phyloP scores from a whole-genome alignment of 2,329 filamentous ascomycete genomes.

The Cordyceps farinosa region DNA sequence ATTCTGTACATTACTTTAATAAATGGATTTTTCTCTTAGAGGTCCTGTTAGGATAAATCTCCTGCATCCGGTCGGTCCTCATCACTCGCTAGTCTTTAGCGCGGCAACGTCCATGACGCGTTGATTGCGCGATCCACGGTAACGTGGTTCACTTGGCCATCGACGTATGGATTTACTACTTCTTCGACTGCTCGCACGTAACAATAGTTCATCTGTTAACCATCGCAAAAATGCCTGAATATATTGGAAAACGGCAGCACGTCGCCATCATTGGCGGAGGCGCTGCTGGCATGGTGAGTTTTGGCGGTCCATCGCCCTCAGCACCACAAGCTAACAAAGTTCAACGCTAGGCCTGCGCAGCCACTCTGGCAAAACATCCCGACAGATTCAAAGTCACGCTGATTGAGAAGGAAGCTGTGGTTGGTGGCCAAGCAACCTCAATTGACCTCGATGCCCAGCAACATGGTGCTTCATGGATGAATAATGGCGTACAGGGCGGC shows the following conservation, averaged over 20 bases:
- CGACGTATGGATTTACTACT: no score
- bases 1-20: no score
- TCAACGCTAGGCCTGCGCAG: slow-evolving; percentile 54
- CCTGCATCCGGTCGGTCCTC: background rate
- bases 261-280: slow-evolving; percentile 60
- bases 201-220: no score
- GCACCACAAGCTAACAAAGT: background rate
- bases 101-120: slow-evolving; percentile 2
- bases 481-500: slow-evolving; percentile 62
- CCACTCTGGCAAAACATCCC: slow-evolving; percentile 62
- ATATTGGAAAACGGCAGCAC: slow-evolving; percentile 35
- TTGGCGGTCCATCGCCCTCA: background rate
- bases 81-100: background rate
- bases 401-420: slow-evolving; percentile 55
- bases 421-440: slow-evolving; percentile 59
- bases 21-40: background rate
- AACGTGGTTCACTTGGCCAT: background rate
- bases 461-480: slow-evolving; percentile 58
- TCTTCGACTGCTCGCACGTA: background rate
- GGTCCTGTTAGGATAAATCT: no score
- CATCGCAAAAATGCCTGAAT: background rate
- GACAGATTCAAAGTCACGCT: slow-evolving; percentile 64
- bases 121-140: slow-evolving; percentile 10
- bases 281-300: slow-evolving; percentile 56
- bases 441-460: slow-evolving; percentile 54